These are phyloP conservation scores for Forsythia suspensa DNA, from an alignment of 257 asterid genomes.

Conservation along the genomic window DNA sequence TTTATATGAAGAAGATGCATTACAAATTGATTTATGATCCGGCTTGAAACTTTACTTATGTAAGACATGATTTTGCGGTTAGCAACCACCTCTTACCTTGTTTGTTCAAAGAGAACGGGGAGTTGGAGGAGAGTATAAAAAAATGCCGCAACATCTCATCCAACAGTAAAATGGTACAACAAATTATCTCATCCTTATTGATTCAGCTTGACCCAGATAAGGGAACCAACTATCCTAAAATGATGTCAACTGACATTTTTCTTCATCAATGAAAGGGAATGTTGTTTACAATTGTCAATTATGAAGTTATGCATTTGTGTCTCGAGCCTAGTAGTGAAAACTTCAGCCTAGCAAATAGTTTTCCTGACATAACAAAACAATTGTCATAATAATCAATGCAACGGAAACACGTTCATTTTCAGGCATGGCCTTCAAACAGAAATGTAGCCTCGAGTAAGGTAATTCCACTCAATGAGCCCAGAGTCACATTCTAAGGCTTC, in stretches of 20 bases:
- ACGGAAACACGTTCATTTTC: neutral
- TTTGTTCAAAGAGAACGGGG: neutral
- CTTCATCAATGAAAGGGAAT: neutral
- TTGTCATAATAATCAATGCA: neutral
- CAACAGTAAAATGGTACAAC: neutral
- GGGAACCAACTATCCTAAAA: neutral
- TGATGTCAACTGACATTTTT: neutral
- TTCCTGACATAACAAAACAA: neutral
- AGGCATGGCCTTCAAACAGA: neutral
- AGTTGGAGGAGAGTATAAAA: neutral
- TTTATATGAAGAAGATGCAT: neutral
- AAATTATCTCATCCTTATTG: neutral
- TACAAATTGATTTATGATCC: neutral
- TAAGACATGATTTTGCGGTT: neutral
- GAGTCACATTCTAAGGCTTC: neutral
- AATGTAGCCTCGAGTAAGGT: neutral
- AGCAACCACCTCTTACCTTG: neutral
- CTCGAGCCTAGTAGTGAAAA: neutral
- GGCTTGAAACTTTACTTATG: neutral
- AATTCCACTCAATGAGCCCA: neutral
- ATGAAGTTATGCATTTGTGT: neutral
- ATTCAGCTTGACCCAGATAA: neutral
- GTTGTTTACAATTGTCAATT: neutral
- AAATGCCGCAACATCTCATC: neutral
- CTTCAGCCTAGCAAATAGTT: neutral